Evolutionary conservation across 2,329 filamentous ascomycete species (phyloP).

Genomic region (Cercospora canescens): DNA sequence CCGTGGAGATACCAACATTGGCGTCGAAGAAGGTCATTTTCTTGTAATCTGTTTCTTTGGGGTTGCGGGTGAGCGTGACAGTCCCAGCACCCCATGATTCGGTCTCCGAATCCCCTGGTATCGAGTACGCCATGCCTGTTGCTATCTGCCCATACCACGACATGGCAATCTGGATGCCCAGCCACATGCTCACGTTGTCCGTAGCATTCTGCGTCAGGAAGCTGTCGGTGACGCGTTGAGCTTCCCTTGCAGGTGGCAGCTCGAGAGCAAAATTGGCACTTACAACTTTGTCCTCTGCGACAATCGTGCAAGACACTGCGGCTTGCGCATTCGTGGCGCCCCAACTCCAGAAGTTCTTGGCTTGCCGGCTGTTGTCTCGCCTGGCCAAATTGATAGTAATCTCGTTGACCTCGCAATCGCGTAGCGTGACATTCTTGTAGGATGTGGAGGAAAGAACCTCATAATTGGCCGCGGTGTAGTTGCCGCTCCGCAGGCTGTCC

Average conservation of each 20-base stretch:
- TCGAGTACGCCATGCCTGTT: slow-evolving; percentile 7
- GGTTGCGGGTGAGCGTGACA: not conserved
- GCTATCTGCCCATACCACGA: slow-evolving; percentile 4
- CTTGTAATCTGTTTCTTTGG: not conserved
- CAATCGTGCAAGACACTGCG: not conserved
- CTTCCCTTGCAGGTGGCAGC: not conserved
- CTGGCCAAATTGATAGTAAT: slow-evolving; percentile 9
- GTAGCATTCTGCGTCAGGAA: slow-evolving; percentile 1
- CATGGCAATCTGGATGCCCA: slow-evolving; percentile 4
- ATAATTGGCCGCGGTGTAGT: not conserved
- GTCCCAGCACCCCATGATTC: not conserved
- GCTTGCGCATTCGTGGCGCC: slow-evolving; percentile 8
- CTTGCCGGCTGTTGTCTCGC: not conserved
- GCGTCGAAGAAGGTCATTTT: slow-evolving; percentile 1
- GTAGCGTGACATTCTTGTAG: slow-evolving; percentile 5
- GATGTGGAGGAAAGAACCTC: slow-evolving; percentile 7
- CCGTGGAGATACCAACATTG: not conserved
- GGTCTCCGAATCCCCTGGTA: not conserved
- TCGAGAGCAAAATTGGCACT: not conserved
- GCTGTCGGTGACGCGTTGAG: not conserved
- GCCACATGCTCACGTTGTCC: not conserved
- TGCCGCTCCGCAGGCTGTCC: not conserved
- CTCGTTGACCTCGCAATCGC: slow-evolving; percentile 4
- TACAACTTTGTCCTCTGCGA: not conserved
- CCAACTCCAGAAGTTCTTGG: slow-evolving; percentile 11